Evolutionary conservation across 2,329 filamentous ascomycete genomes (phyloP).

Genomic region (Neodidymelliopsis sp.): DNA sequence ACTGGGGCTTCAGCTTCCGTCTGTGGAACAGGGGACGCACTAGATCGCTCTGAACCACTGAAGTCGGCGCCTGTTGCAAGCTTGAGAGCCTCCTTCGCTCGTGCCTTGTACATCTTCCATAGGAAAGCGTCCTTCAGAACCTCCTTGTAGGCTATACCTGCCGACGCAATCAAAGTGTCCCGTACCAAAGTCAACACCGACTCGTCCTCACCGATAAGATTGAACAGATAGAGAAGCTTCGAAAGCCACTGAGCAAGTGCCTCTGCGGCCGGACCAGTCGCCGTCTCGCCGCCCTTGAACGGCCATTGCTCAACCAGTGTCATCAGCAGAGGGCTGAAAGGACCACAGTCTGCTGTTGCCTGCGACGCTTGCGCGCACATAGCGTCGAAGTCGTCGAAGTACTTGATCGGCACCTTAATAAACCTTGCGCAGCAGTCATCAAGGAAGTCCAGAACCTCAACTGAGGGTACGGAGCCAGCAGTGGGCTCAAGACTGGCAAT

Average conservation of each 20-base stretch:
- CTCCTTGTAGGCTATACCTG: constrained; percentile 38
- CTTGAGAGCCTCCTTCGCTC: constrained; percentile 45
- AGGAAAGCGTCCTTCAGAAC: constrained; percentile 45
- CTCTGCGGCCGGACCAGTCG: constrained; percentile 37
- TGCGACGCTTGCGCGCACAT: constrained; percentile 39
- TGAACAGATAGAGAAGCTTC: constrained; percentile 45
- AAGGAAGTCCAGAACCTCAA: constrained; percentile 71
- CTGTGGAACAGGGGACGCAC: constrained; percentile 33
- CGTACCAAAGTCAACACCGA: constrained; percentile 34
- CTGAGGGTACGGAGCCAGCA: constrained; percentile 33
- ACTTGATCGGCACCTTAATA: constrained; percentile 79
- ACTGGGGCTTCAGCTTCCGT: constrained; percentile 22
- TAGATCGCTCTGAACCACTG: constrained; percentile 45
- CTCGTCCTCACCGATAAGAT: constrained; percentile 48
- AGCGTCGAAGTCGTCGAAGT: constrained; percentile 74
- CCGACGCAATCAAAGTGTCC: constrained; percentile 38
- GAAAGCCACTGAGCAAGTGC: constrained; percentile 47
- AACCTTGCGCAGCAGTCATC: constrained; percentile 84
- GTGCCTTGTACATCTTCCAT: constrained; percentile 50
- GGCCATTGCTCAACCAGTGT: constrained; percentile 80
- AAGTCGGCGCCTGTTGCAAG: constrained; percentile 45
- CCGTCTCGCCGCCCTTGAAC: constrained; percentile 57
- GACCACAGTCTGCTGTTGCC: constrained; percentile 25
- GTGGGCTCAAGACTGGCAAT: constrained; percentile 58
- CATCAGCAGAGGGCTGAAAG: constrained; percentile 71